A percentile compares a stretch with the other conserved stretches of the same genome.
Evolutionary conservation across 148 eudicot species (phyloP).

Genomic region (Heliamphora exappendiculata): DNA sequence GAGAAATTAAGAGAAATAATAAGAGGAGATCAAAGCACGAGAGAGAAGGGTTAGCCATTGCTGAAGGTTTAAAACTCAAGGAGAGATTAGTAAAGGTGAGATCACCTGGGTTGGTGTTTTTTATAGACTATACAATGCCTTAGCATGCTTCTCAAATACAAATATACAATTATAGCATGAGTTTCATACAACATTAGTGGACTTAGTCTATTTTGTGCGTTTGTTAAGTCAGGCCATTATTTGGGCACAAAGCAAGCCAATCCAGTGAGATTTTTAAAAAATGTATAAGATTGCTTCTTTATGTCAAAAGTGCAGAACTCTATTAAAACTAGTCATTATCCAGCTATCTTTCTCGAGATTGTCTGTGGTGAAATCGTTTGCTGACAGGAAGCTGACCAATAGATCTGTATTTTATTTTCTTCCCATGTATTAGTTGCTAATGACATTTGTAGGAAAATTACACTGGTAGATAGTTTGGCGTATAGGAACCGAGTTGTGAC

Average conservation of each 20-base stretch:
- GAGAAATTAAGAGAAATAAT: constrained; percentile 26
- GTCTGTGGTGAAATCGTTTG: not conserved
- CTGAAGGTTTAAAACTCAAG: constrained; percentile 34
- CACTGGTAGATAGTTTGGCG: not conserved
- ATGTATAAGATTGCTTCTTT: not conserved
- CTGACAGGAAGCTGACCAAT: not conserved
- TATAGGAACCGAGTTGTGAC: not conserved
- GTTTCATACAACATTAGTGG: not conserved
- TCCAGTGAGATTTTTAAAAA: not conserved
- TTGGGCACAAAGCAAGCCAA: not conserved
- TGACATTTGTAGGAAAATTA: not conserved
- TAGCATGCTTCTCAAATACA: no score
- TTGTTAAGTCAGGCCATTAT: not conserved
- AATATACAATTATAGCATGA: not conserved
- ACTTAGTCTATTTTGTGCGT: not conserved
- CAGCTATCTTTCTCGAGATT: not conserved
- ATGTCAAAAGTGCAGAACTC: not conserved
- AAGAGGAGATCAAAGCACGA: constrained; percentile 30
- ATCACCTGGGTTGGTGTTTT: no score
- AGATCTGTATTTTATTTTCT: not conserved
- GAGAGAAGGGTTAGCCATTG: constrained; percentile 29
- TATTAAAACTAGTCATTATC: not conserved
- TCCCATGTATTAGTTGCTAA: not conserved
- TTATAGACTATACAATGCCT: no score
- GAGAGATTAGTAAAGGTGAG: constrained; percentile 56